These are phyloP conservation scores for Flaveria ramosissima DNA, from an alignment of 129 eudicot genomes.

Conservation along the genomic window DNA sequence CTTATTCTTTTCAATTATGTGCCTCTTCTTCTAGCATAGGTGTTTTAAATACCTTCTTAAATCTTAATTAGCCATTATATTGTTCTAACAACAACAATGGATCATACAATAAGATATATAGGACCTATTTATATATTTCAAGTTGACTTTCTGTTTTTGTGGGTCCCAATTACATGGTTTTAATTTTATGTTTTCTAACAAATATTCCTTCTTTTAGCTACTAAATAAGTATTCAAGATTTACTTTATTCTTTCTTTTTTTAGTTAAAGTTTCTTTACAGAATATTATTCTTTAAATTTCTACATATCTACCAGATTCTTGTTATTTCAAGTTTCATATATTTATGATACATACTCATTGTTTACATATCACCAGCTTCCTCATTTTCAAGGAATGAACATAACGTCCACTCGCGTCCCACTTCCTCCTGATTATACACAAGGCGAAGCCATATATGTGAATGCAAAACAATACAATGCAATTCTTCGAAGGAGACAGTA, in stretches of 20 bases:
- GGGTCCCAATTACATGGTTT: background rate
- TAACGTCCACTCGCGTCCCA: slow-evolving; percentile 50
- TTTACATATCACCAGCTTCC: slow-evolving; percentile 38
- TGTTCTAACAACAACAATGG: background rate
- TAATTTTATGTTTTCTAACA: too few species aligned
- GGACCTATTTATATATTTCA: background rate
- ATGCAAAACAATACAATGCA: slow-evolving; percentile 66
- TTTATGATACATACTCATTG: slow-evolving; percentile 20
- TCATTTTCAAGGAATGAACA: slow-evolving; percentile 46
- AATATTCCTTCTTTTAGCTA: background rate
- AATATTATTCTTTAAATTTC: background rate
- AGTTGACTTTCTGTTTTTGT: background rate
- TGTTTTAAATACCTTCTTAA: background rate
- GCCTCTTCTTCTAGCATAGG: background rate
- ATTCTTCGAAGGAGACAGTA: slow-evolving; percentile 66
- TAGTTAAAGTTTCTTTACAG: too few species aligned
- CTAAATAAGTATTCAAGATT: too few species aligned
- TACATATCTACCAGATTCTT: background rate
- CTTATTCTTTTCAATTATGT: background rate
- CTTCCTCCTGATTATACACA: slow-evolving; percentile 59
- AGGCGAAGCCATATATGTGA: slow-evolving; percentile 68
- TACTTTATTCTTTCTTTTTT: too few species aligned
- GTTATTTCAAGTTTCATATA: background rate
- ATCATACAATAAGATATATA: background rate
- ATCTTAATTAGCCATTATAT: background rate